Base-by-base conservation (phyloP, 345 rosid species). In the Eucalyptus sideroxylon region DNA sequence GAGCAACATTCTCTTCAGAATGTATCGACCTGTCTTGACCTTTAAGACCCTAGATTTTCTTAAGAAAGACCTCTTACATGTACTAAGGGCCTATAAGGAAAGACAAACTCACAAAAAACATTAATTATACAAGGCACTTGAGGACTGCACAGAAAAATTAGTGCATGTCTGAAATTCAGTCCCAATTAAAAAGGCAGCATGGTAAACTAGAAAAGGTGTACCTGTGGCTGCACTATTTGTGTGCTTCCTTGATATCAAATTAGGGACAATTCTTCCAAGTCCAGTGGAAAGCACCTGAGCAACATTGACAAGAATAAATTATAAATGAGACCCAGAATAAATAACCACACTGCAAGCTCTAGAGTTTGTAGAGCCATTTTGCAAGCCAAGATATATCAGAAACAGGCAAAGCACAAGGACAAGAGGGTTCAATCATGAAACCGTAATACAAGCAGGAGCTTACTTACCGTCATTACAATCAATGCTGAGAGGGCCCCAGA, bases 181-280 rank as follows among this genome's bases (percentile, higher is more conserved):
- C n/a, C 49, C 62, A 31, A 13, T 19, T 21, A 44, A 86, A 89
- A 42, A n/a, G 31, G 72, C 47, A 21, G 24, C 85, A 40, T 40
- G 47, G 30, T 12, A 40, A 77, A 77, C 85, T 21, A 72, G 34
- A 26, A 87, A 37, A 89, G 51, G 47, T 23, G 86, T 91, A 98
- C 99, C 96, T 90, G 99, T 98, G 89, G 99, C 99, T 23, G 99
- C 99, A 87, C 98, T 97, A 89, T 98, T 98, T 60, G 99, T 98
- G 92, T 98, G 99, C 95, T 98, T 98, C 91, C 99, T 96, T 50
- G 99, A 98, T 90, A 98, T 98, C 96, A 98, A 93, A 92, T 98
- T 98, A 5, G 99, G 99, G 86, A 98, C 99, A 87, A 98, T 97
- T 94, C 99, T 96, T 88, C 99, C 99, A 53, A 98, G 95, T 94